Base-by-base conservation (phyloP, 768 basidiomycete genomes). In the Leccinum obscurum region DNA sequence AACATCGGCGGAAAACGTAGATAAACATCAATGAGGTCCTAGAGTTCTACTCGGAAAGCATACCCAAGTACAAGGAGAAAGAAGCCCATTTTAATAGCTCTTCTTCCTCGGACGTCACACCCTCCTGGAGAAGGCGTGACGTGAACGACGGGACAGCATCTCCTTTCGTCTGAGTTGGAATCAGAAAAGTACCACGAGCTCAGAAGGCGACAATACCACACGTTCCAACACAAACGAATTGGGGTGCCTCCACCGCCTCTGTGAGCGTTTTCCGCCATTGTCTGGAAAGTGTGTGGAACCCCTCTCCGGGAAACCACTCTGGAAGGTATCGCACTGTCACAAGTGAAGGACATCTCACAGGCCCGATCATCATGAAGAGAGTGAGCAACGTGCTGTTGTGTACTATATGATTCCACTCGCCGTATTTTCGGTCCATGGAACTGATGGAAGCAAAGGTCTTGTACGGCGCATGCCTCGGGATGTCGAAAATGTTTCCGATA, bases 391-490 rank as follows among this genome's bases (percentile, higher is more conserved):
- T 3, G 6, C 46, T 22, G n/a, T 46, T 9, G 9, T 8, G 5
- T 20, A 39, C 24, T 60, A 55, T n/a, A 15, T 20, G 10, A 32
- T 17, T 5, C 32, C 41, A 68, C 76, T 59, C 65, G 80, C 85
- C 85, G 62, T 78, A 85, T 68, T 71, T 70, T 62, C 81, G 74
- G 39, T 37, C 34, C 61, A 48, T 14, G n/a, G 46, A n/a, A 66
- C 22, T 24, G 22, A 22, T 44, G 32, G 74, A 72, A 5, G 78
- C 76, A 58, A 83, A 83, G 0, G 80, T 81, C 17, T 81, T 58
- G 81, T 83, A 85, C 58, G 81, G 79, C 51, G 76, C 72, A 41
- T 77, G 72, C 14, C 72, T 71, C 28, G 84, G 84, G 77, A 86
- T 79, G 60, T 86, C 83, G n/a, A 84, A 67, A 7, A 83, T 65